Percentiles rank a stretch among this genome's conserved stretches.
Evolutionary conservation across 352 stramenopile species (phyloP).

Genomic region (Phytophthora multivora): DNA sequence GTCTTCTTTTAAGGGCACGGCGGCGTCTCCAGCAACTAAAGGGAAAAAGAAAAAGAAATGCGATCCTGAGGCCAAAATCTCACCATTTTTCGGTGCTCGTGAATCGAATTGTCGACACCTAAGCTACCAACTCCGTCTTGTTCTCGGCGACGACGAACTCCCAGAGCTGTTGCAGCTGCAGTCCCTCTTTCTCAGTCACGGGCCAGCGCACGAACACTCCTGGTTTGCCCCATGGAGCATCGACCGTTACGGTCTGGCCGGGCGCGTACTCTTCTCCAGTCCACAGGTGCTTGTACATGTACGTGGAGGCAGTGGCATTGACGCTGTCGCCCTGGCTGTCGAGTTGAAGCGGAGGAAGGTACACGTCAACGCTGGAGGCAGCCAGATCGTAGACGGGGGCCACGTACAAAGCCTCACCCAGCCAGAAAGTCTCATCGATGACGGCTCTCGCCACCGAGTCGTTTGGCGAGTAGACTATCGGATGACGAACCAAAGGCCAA

Average conservation of each 20-base stretch:
- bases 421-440: slow-evolving; percentile 36
- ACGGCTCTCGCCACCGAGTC: slow-evolving; percentile 14
- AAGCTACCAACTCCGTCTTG: slow-evolving; percentile 8
- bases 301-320: slow-evolving; percentile 19
- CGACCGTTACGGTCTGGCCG: slow-evolving; percentile 23
- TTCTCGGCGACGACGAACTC: slow-evolving; percentile 30
- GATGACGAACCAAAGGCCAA: slow-evolving; percentile 32
- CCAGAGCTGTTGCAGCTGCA: slow-evolving; percentile 26
- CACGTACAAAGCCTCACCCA: slow-evolving; percentile 32
- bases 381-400: slow-evolving; percentile 34
- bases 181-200: slow-evolving; percentile 28
- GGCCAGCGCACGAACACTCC: slow-evolving; percentile 34
- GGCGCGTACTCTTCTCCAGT: slow-evolving; percentile 21
- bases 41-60: no score
- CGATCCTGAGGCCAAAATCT: no score
- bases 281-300: slow-evolving; percentile 30
- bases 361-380: slow-evolving; percentile 25
- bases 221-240: slow-evolving; percentile 24
- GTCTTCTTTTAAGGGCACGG: no score
- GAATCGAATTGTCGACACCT: slow-evolving; percentile 7
- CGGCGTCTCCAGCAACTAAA: no score
- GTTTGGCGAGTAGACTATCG: slow-evolving; percentile 29
- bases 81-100: no score
- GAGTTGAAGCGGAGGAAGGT: slow-evolving; percentile 31
- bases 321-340: slow-evolving; percentile 21